These are phyloP conservation scores for Ruellia speciosa DNA, from an alignment of 305 asterid species.

Conservation along the genomic window DNA sequence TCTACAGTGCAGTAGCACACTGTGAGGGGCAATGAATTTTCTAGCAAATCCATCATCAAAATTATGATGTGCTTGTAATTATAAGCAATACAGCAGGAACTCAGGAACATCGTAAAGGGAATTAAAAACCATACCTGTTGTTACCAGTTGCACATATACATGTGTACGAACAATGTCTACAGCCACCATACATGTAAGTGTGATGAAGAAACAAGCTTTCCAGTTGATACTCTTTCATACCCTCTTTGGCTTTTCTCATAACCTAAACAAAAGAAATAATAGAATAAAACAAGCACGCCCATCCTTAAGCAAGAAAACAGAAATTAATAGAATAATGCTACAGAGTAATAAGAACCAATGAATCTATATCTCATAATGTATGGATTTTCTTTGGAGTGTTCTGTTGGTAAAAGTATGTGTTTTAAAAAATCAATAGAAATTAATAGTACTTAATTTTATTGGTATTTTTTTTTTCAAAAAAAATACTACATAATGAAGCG, in stretches of 20 bases:
- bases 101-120: slow-evolving; percentile 11
- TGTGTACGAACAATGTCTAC: slow-evolving; percentile 94
- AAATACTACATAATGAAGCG: no score
- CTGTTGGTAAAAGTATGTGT: no score
- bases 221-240: slow-evolving; percentile 88
- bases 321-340: not conserved
- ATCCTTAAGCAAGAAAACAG: not conserved
- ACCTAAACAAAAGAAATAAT: slow-evolving; percentile 44
- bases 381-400: no score
- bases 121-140: slow-evolving; percentile 46
- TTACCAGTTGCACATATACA: slow-evolving; percentile 91
- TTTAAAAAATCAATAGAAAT: no score
- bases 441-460: no score
- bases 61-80: not conserved
- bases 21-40: not conserved
- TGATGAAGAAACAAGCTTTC: slow-evolving; percentile 97
- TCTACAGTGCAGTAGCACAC: not conserved
- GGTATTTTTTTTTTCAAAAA: no score
- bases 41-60: slow-evolving; percentile 5
- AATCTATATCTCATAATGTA: no score
- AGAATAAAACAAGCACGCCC: slow-evolving; percentile 12
- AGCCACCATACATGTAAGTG: slow-evolving; percentile 94
- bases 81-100: not conserved
- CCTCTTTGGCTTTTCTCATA: slow-evolving; percentile 66
- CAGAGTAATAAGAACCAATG: no score